These are phyloP conservation scores for Lyophyllum decastes DNA, from an alignment of 768 basidiomycete species.

Conservation along the genomic window DNA sequence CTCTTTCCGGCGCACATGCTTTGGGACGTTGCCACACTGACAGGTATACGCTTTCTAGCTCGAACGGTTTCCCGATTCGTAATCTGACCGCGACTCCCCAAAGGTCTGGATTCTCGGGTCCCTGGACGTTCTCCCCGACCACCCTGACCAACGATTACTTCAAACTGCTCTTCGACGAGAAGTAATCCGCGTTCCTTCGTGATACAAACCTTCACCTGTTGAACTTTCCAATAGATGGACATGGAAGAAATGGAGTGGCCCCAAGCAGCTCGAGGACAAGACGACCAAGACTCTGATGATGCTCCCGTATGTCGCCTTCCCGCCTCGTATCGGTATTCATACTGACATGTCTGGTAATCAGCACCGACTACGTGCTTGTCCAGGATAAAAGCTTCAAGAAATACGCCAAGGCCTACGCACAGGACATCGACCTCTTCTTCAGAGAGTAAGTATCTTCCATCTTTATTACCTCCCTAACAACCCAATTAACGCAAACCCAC, in stretches of 20 bases:
- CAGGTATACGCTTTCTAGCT: slow-evolving; percentile 43
- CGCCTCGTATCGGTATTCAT: neutral
- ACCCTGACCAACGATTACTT: slow-evolving; percentile 86
- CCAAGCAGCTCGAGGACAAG: slow-evolving; percentile 94
- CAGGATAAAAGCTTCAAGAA: slow-evolving; percentile 95
- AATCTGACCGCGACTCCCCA: neutral
- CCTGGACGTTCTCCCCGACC: slow-evolving; percentile 95
- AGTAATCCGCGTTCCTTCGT: slow-evolving; percentile 37
- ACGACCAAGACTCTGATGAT: slow-evolving; percentile 90
- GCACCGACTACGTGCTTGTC: slow-evolving; percentile 85
- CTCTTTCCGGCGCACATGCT: slow-evolving; percentile 91
- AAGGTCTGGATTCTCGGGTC: slow-evolving; percentile 82
- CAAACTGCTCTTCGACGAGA: slow-evolving; percentile 86
- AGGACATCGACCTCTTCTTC: slow-evolving; percentile 86
- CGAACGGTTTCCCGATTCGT: neutral
- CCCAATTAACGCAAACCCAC: slow-evolving; percentile 4
- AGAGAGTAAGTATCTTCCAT: slow-evolving; percentile 67
- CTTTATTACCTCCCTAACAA: neutral
- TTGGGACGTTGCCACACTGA: slow-evolving; percentile 92
- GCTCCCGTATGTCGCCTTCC: slow-evolving; percentile 69
- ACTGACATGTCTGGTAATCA: slow-evolving; percentile 24
- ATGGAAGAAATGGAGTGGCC: slow-evolving; percentile 96
- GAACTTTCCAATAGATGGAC: slow-evolving; percentile 52
- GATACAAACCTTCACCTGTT: neutral
- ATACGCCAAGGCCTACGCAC: slow-evolving; percentile 83